phyloP scores from a whole-genome alignment of 805 yeast genomes.

The Kregervanrija delftensis region DNA sequence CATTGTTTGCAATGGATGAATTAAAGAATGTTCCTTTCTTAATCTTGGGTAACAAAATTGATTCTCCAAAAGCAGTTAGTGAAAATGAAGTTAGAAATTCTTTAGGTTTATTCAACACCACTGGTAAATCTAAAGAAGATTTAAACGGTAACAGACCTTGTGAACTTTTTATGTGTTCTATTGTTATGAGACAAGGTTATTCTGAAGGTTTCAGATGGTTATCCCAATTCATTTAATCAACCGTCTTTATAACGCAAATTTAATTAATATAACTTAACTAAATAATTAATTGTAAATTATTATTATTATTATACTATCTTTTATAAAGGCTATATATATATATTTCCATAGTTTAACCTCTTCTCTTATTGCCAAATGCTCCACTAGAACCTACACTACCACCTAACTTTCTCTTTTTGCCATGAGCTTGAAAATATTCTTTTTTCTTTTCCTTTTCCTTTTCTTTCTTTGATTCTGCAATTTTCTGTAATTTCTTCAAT shows the following conservation, averaged over 20 bases:
- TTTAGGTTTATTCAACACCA: slow-evolving; percentile 78
- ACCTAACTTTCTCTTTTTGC: slow-evolving; percentile 51
- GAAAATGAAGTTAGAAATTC: slow-evolving; percentile 92
- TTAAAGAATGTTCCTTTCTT: slow-evolving; percentile 84
- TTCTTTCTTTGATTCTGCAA: slow-evolving; percentile 61
- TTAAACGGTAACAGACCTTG: slow-evolving; percentile 77
- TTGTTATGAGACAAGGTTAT: slow-evolving; percentile 97
- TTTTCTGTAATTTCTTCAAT: slow-evolving; percentile 67
- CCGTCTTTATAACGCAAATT: neutral
- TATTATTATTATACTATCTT: slow-evolving; percentile 2
- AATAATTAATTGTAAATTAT: neutral
- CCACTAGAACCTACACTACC: slow-evolving; percentile 18
- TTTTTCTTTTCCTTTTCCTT: slow-evolving; percentile 81
- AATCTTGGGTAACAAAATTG: slow-evolving; percentile 94
- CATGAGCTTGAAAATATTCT: slow-evolving; percentile 71
- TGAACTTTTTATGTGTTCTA: slow-evolving; percentile 96
- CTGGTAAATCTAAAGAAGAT: slow-evolving; percentile 78
- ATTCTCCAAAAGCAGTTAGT: slow-evolving; percentile 86
- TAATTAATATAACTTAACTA: neutral
- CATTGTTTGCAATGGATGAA: slow-evolving; percentile 88
- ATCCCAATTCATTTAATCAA: slow-evolving; percentile 76
- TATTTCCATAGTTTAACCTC: slow-evolving; percentile 8
- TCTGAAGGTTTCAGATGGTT: slow-evolving; percentile 99
- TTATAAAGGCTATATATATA: slow-evolving; percentile 5
- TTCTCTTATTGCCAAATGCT: slow-evolving; percentile 24